These are phyloP conservation scores for Erodium moschatum DNA, from an alignment of 441 rosid genomes.

Conservation along the genomic window DNA sequence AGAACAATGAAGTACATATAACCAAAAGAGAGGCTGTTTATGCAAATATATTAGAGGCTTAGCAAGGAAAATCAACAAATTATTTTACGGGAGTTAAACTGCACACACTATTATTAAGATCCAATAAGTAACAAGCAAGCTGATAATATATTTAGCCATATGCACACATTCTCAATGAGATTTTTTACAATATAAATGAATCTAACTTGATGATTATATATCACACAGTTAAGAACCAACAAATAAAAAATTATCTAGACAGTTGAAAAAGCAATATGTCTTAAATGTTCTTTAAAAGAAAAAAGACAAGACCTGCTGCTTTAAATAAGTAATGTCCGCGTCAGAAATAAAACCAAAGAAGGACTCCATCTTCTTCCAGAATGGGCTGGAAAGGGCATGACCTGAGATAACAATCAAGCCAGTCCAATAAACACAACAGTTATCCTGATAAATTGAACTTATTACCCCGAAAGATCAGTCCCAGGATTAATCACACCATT, in stretches of 20 bases:
- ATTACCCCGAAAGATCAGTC: slow-evolving; percentile 22
- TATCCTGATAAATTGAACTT: slow-evolving; percentile 12
- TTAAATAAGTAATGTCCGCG: slow-evolving; percentile 49
- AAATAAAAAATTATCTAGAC: background rate
- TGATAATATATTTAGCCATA: background rate
- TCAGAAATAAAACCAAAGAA: slow-evolving; percentile 67
- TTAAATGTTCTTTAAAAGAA: background rate
- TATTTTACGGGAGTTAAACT: background rate
- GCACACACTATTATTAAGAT: background rate
- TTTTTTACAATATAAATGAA: background rate
- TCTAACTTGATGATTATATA: background rate
- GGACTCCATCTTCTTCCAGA: slow-evolving; percentile 87
- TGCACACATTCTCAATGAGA: background rate
- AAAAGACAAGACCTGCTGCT: slow-evolving; percentile 48
- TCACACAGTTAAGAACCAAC: background rate
- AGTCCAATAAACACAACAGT: slow-evolving; percentile 16
- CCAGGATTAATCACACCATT: slow-evolving; percentile 62
- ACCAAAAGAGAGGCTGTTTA: slow-evolving; percentile 2
- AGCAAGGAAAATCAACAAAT: background rate
- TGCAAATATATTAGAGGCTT: background rate
- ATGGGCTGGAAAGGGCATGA: slow-evolving; percentile 43
- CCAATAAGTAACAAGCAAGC: slow-evolving; percentile 5
- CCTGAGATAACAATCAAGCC: slow-evolving; percentile 42
- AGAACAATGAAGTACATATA: background rate
- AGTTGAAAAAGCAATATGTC: background rate